These are phyloP conservation scores for Candida arabinofermentans DNA, from an alignment of 805 yeast species.

Conservation along the genomic window DNA sequence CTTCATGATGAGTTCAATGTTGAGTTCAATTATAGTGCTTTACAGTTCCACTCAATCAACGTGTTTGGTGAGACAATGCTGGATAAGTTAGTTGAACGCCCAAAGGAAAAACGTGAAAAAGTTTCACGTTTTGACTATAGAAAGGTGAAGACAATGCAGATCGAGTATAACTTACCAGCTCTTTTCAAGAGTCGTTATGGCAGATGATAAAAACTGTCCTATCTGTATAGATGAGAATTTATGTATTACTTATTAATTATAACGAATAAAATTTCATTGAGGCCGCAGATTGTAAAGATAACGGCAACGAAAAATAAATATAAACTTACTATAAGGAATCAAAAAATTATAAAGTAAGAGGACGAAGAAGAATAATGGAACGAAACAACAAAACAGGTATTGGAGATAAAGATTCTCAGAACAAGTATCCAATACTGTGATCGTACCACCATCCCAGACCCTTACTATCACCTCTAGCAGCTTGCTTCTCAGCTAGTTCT, in stretches of 20 bases:
- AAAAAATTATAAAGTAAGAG: not conserved
- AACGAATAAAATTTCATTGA: too few relatives aligned
- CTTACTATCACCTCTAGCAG: conserved; percentile 15
- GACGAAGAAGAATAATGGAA: not conserved
- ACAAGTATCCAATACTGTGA: conserved; percentile 26
- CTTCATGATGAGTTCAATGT: conserved; percentile 4
- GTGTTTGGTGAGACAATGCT: not conserved
- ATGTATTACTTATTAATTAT: too few relatives aligned
- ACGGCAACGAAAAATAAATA: too few relatives aligned
- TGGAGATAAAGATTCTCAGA: conserved; percentile 8
- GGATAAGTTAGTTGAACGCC: not conserved
- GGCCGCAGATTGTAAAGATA: too few relatives aligned
- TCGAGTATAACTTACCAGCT: too few relatives aligned
- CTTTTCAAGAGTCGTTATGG: too few relatives aligned
- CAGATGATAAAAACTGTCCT: too few relatives aligned
- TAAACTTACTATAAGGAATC: too few relatives aligned
- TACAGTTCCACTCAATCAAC: not conserved
- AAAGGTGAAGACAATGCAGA: too few relatives aligned
- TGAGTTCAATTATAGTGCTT: not conserved
- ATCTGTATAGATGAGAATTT: too few relatives aligned
- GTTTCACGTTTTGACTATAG: too few relatives aligned
- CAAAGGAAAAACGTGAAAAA: too few relatives aligned
- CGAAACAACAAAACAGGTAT: not conserved
- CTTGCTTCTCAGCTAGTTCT: conserved; percentile 12
- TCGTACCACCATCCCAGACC: conserved; percentile 27